These are phyloP conservation scores for Stephanodiscus minutulus DNA, from an alignment of 108 stramenopile species.

Conservation along the genomic window DNA sequence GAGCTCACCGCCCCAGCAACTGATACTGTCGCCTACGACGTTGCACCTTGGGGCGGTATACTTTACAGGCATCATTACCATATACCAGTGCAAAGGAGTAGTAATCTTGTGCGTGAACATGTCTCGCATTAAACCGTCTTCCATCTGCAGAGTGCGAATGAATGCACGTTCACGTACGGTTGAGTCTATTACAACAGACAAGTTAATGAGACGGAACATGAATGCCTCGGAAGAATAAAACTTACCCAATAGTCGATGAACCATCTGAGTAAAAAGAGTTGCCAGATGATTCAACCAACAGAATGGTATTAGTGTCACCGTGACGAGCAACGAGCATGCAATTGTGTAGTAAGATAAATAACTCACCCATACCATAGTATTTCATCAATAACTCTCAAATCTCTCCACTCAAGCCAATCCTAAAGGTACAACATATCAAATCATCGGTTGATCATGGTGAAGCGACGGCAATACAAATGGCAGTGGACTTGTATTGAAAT, in stretches of 20 bases:
- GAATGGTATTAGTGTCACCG: no score
- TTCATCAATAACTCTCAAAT: constrained; percentile 37
- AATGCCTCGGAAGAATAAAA: background rate
- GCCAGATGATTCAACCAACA: background rate
- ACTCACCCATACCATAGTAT: constrained; percentile 36
- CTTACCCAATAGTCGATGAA: constrained; percentile 49
- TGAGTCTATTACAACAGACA: no score
- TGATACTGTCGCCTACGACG: no score
- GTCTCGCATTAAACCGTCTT: constrained; percentile 23
- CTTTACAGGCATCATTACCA: constrained; percentile 35
- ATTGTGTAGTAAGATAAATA: background rate
- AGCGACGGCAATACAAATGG: no score
- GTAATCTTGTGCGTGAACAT: constrained; percentile 44
- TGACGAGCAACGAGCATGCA: background rate
- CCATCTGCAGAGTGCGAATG: background rate
- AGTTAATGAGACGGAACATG: background rate
- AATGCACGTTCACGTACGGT: background rate
- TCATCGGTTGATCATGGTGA: no score
- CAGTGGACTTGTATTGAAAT: no score
- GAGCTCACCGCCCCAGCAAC: background rate
- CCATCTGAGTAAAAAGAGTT: constrained; percentile 26
- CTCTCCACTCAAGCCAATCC: constrained; percentile 33
- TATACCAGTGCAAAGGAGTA: constrained; percentile 35
- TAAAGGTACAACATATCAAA: background rate
- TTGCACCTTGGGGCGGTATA: constrained; percentile 11